A percentile compares a stretch with the other conserved stretches of the same genome.
phyloP scores from a whole-genome alignment of 257 asterid species.

The Fraxinus cuspidata region DNA sequence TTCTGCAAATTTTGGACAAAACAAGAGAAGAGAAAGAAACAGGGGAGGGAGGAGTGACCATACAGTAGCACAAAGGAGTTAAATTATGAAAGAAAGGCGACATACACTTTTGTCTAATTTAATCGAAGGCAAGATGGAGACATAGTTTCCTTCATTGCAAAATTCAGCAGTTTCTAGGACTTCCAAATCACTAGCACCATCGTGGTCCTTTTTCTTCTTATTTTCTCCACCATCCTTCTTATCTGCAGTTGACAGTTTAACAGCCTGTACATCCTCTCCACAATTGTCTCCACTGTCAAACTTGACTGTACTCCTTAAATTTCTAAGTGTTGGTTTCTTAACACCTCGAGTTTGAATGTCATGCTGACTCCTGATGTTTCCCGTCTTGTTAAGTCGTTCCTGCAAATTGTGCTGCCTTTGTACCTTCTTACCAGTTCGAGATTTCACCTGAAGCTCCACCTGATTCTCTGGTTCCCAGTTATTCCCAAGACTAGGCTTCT shows the following conservation, averaged over 20 bases:
- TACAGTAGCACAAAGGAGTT: not conserved
- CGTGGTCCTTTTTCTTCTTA: slow-evolving; percentile 12
- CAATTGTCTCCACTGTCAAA: not conserved
- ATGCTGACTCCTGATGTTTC: not conserved
- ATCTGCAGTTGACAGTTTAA: slow-evolving; percentile 1
- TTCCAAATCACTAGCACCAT: slow-evolving; percentile 30
- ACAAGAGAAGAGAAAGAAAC: not conserved
- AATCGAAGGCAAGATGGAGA: not conserved
- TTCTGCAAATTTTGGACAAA: not conserved
- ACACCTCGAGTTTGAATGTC: not conserved
- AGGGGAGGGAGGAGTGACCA: not conserved
- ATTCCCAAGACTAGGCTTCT: not conserved
- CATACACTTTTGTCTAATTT: not conserved
- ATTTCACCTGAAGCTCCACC: not conserved
- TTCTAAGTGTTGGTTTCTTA: too few species aligned
- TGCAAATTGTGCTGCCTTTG: not conserved
- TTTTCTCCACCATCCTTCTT: slow-evolving; percentile 7
- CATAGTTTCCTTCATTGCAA: slow-evolving; percentile 20
- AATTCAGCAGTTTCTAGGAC: slow-evolving; percentile 25
- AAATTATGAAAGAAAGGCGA: not conserved
- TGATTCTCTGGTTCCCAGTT: not conserved
- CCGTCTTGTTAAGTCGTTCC: not conserved
- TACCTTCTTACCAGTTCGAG: not conserved
- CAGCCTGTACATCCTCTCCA: not conserved
- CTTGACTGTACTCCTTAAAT: too few species aligned